phyloP scores from a whole-genome alignment of 2,329 filamentous ascomycete genomes.

The Xylaria sp. region DNA sequence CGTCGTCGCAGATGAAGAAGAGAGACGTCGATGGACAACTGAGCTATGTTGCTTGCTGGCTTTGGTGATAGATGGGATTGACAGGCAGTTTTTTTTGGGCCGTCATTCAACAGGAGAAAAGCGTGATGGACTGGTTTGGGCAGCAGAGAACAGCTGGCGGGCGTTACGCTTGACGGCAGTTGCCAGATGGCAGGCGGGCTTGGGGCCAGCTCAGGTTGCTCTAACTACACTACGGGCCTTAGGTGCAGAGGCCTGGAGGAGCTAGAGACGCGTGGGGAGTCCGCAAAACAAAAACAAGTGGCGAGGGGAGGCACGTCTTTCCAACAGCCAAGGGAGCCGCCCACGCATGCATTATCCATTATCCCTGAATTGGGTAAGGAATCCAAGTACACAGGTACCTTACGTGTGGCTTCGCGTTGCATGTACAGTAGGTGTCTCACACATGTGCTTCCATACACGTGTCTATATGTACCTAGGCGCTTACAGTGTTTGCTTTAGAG shows the following conservation, averaged over 20 bases:
- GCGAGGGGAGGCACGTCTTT: neutral
- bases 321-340: no score
- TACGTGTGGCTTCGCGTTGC: no score
- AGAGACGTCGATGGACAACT: slow-evolving; percentile 15
- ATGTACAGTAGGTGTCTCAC: no score
- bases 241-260: no score
- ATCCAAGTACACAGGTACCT: no score
- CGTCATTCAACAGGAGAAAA: slow-evolving; percentile 22
- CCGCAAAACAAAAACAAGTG: slow-evolving; percentile 15
- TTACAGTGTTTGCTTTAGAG: no score
- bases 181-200: slow-evolving; percentile 8
- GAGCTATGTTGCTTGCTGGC: slow-evolving; percentile 6
- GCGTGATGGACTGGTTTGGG: slow-evolving; percentile 18
- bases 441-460: no score
- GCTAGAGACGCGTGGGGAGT: slow-evolving; percentile 9
- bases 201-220: no score
- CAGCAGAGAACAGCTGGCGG: slow-evolving; percentile 15
- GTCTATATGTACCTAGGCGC: no score
- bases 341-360: no score
- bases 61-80: slow-evolving; percentile 15
- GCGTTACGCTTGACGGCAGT: neutral
- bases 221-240: no score
- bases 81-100: slow-evolving; percentile 27
- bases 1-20: slow-evolving; percentile 3
- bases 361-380: no score